A percentile compares a stretch with the other conserved stretches of the same genome.
Conservation (phyloP, 2,329 filamentous ascomycete genomes). For the Penicillium paneum region DNA sequence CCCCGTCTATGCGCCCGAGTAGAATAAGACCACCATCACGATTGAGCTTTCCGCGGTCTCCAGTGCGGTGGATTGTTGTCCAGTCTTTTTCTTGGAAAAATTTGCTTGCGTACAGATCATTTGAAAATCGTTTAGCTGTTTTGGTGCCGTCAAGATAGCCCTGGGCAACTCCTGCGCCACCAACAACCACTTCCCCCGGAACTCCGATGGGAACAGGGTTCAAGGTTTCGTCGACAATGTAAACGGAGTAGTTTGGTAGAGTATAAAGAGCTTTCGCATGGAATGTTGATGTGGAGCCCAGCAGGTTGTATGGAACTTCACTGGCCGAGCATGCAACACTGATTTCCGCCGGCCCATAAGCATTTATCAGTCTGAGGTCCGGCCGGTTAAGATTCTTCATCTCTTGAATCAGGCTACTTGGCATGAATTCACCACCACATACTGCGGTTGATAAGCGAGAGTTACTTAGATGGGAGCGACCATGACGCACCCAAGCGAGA, state of each 20-base stretch:
- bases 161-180: slow-evolving; percentile 21
- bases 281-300: background rate
- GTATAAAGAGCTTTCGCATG: slow-evolving; percentile 18
- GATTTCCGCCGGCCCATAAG: slow-evolving; percentile 31
- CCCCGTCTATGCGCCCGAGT: slow-evolving; percentile 29
- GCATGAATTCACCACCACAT: slow-evolving; percentile 23
- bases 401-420: slow-evolving; percentile 5
- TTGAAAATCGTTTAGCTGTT: slow-evolving; percentile 10
- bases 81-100: slow-evolving; percentile 12
- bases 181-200: slow-evolving; percentile 46
- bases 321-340: slow-evolving; percentile 19
- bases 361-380: slow-evolving; percentile 21
- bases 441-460: slow-evolving; percentile 14
- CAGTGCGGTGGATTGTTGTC: slow-evolving; percentile 12
- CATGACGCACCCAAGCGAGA: slow-evolving; percentile 15
- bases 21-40: slow-evolving; percentile 29
- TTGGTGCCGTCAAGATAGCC: slow-evolving; percentile 15
- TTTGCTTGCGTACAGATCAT: slow-evolving; percentile 10
- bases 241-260: slow-evolving; percentile 39
- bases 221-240: slow-evolving; percentile 42
- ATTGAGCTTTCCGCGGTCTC: slow-evolving; percentile 14
- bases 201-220: slow-evolving; percentile 41
- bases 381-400: slow-evolving; percentile 14
- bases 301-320: slow-evolving; percentile 19
- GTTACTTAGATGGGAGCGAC: slow-evolving; percentile 1